Base-by-base conservation (phyloP, 208 protist genomes). In the Giardia duodenalis region DNA sequence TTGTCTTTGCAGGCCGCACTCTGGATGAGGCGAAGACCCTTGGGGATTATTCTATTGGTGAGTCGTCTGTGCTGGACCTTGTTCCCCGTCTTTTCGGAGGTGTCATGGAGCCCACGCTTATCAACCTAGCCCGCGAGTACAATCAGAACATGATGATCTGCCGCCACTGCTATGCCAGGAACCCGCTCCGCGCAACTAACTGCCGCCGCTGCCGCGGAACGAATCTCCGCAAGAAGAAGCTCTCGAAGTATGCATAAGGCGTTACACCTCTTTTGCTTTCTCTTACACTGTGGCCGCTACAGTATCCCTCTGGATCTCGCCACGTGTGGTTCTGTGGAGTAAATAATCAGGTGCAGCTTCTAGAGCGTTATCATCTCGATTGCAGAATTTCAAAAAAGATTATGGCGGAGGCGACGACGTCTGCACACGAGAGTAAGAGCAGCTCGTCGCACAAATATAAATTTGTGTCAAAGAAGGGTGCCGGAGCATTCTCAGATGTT, bases 171-270 rank as follows among this genome's bases (percentile, higher is more conserved):
- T 99, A 99, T 94, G 98, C 98, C 92, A 96, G 98, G 94, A 97
- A 99, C 47, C 97, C 97, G 92, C 95, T 97, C 48, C 97, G 98
- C 92, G 98, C 98, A 67, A 96, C 94, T 47, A 99, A 99, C 96
- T 99, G 98, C 97, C 96, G 98, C 94, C 99, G 99, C 97, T 99
- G 99, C 97, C 98, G 98, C 95, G 97, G 95, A 95, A 99, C 96
- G 94, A 95, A 98, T 95, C 96, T 99, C 30, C 97, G 98, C 95
- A 96, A 97, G 94, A 99, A 99, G 98, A 99, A 99, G 98, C 99
- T 98, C 42, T 22, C 88, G 10, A 91, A 91, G 88, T 91, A 22
- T 48, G 88, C 39, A 2, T 91, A 45, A 91, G 57, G 57, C n/a
- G n/a, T n/a, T n/a, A n/a, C n/a, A n/a, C n/a, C n/a, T n/a, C n/a